Conservation (phyloP, 176 grass and related monocot genomes). For the Carex parvula region DNA sequence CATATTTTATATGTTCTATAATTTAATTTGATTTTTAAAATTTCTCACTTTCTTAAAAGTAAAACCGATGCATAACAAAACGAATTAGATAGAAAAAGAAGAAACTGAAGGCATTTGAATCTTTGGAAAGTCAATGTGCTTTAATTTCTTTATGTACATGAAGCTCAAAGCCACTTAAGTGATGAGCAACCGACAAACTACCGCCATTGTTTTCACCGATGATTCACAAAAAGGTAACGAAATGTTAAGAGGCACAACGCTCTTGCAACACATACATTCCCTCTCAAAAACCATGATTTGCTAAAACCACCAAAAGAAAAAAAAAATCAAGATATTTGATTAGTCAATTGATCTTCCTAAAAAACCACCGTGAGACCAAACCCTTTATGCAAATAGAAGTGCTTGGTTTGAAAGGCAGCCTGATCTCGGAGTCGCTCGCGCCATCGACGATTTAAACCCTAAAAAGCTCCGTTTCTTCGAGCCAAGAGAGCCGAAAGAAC, state of each 20-base stretch:
- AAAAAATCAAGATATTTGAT: slow-evolving; percentile 16
- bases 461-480: slow-evolving; percentile 26
- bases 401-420: slow-evolving; percentile 12
- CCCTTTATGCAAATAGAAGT: slow-evolving; percentile 29
- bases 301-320: slow-evolving; percentile 11
- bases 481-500: slow-evolving; percentile 12
- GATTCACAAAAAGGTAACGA: background rate
- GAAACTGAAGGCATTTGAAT: background rate
- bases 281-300: slow-evolving; percentile 3
- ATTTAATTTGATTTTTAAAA: background rate
- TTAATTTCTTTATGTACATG: background rate
- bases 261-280: background rate
- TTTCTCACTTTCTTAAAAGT: background rate
- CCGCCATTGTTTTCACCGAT: background rate
- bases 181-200: background rate
- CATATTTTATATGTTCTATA: background rate
- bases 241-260: background rate
- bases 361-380: background rate
- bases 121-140: background rate
- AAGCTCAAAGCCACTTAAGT: background rate
- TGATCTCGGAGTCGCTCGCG: slow-evolving; percentile 17
- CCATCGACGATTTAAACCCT: slow-evolving; percentile 15
- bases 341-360: slow-evolving; percentile 26
- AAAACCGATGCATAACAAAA: background rate
- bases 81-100: background rate